Evolutionary conservation across 176 grass and related monocot species (phyloP).

Genomic region (Calamus simplicifolius): DNA sequence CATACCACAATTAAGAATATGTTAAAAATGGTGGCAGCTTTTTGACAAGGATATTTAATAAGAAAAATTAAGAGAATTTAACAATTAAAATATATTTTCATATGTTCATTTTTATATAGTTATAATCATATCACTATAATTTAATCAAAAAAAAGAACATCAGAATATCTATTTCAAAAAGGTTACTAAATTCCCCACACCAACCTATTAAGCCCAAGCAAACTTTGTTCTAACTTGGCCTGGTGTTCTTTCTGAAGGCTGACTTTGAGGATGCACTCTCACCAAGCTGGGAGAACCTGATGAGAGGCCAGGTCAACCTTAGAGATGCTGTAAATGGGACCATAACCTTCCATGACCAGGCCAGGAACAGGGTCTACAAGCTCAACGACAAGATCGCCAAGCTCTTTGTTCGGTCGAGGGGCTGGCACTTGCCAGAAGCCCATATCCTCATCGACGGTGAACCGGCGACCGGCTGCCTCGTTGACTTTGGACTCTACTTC

Average conservation of each 20-base stretch:
- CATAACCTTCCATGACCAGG: slow-evolving; percentile 52
- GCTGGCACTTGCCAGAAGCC: slow-evolving; percentile 87
- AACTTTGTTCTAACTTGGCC: too few relatives aligned
- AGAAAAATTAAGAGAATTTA: too few relatives aligned
- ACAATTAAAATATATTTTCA: too few relatives aligned
- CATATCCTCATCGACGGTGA: slow-evolving; percentile 80
- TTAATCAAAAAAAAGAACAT: too few relatives aligned
- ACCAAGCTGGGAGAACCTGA: slow-evolving; percentile 96
- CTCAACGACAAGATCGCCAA: slow-evolving; percentile 38
- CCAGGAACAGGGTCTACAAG: slow-evolving; percentile 47
- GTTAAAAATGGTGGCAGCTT: too few relatives aligned
- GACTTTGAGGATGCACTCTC: slow-evolving; percentile 94
- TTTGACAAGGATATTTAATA: too few relatives aligned
- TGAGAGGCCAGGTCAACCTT: slow-evolving; percentile 82
- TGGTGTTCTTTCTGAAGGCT: slow-evolving; percentile 29
- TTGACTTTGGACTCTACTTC: slow-evolving; percentile 96
- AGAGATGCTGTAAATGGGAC: slow-evolving; percentile 65
- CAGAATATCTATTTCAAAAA: too few relatives aligned
- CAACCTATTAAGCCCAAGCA: too few relatives aligned
- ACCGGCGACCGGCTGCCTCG: slow-evolving; percentile 64
- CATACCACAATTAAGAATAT: too few relatives aligned
- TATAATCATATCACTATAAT: too few relatives aligned
- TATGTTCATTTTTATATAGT: too few relatives aligned
- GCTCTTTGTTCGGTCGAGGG: slow-evolving; percentile 82
- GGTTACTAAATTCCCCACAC: too few relatives aligned